These are phyloP conservation scores for Amphichorda felina DNA, from an alignment of 2,329 filamentous ascomycete genomes.

Conservation along the genomic window DNA sequence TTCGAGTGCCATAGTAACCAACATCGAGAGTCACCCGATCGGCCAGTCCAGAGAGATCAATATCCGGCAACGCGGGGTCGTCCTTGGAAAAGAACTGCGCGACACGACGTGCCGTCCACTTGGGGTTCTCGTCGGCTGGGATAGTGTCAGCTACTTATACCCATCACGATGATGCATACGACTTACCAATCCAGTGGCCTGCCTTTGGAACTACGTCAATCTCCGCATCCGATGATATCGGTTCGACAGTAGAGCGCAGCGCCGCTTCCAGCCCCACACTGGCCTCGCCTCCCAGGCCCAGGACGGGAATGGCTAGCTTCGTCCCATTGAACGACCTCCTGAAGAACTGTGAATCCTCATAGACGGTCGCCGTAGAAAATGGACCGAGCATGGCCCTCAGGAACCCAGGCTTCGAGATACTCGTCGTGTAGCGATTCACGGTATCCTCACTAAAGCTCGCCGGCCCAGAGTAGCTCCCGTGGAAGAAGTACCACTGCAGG, in stretches of 20 bases:
- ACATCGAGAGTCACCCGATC: slow-evolving; percentile 8
- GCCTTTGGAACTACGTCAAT: slow-evolving; percentile 13
- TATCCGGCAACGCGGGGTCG: background rate
- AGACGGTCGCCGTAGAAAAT: slow-evolving; percentile 18
- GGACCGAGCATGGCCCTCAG: slow-evolving; percentile 24
- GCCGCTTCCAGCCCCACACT: slow-evolving; percentile 8
- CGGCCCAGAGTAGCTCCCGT: slow-evolving; percentile 26
- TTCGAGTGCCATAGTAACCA: slow-evolving; percentile 16
- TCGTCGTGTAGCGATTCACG: slow-evolving; percentile 22
- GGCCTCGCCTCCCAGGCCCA: slow-evolving; percentile 14
- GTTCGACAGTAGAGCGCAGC: slow-evolving; percentile 3
- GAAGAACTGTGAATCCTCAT: slow-evolving; percentile 23
- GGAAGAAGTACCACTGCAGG: slow-evolving; percentile 33
- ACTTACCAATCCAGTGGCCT: slow-evolving; percentile 14
- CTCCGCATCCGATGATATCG: slow-evolving; percentile 7
- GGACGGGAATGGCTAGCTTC: slow-evolving; percentile 7
- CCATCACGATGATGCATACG: background rate
- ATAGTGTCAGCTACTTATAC: background rate
- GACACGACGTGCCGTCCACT: slow-evolving; percentile 9
- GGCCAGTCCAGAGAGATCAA: slow-evolving; percentile 8
- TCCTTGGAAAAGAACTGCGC: slow-evolving; percentile 8
- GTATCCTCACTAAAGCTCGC: slow-evolving; percentile 23
- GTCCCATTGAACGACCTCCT: slow-evolving; percentile 10
- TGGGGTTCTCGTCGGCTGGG: slow-evolving; percentile 12
- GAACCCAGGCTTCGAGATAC: slow-evolving; percentile 30